Evolutionary conservation across 2,329 filamentous ascomycete genomes (phyloP).

Genomic region (Dothiorella sarmentorum): DNA sequence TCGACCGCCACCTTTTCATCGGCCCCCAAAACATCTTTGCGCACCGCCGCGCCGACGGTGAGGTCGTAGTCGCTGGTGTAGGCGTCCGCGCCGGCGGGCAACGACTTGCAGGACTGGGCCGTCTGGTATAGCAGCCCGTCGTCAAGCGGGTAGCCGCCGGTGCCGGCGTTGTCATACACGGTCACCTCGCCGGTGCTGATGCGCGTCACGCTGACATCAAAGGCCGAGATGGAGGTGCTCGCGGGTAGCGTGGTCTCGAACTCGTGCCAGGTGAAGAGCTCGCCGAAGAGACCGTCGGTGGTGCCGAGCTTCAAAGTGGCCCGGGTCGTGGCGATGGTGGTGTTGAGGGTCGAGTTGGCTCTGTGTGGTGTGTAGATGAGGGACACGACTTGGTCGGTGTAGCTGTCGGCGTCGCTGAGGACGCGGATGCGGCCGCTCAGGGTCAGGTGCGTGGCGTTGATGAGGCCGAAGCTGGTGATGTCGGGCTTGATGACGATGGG

Average conservation of each 20-base stretch:
- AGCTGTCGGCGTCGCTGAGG: background rate
- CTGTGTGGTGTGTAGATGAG: background rate
- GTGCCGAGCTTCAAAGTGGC: background rate
- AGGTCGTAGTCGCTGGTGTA: background rate
- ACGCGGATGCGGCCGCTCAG: conserved; percentile 14
- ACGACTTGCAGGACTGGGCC: background rate
- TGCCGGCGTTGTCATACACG: background rate
- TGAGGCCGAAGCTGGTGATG: background rate
- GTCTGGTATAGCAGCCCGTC: background rate
- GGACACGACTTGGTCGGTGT: background rate
- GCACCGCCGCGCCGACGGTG: background rate
- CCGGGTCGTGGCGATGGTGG: conserved; percentile 2
- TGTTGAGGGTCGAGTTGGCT: background rate
- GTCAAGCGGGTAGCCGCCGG: background rate
- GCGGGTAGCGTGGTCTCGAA: background rate
- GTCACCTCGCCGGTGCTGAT: background rate
- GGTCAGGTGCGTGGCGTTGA: background rate
- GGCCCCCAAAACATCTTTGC: background rate
- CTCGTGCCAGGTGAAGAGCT: conserved; percentile 15
- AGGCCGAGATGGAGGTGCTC: background rate
- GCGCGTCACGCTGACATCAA: background rate
- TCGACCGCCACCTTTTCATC: background rate
- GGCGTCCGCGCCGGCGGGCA: background rate
- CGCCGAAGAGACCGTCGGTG: background rate
- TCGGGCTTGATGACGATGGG: background rate